Percentiles rank a stretch among this genome's conserved stretches.
Conservation (phyloP, 495 filamentous ascomycete genomes). For the Podospora conica region DNA sequence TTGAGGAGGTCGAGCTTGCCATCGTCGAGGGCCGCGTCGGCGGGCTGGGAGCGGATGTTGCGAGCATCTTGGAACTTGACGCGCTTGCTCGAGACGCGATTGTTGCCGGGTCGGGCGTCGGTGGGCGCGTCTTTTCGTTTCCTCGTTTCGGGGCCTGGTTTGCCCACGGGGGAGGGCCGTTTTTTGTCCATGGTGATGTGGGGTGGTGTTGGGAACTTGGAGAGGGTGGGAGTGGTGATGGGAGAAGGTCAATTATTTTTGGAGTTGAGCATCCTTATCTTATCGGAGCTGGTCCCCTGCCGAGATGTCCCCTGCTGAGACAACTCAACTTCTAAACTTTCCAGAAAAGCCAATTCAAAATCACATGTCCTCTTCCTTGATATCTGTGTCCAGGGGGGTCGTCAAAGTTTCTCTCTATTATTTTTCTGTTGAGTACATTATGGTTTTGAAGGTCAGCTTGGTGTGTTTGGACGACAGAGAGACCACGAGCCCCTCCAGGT, state of each 20-base stretch:
- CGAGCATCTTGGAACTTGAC: constrained; percentile 63
- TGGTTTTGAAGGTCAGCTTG: neutral
- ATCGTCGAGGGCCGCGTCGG: constrained; percentile 64
- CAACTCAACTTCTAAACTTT: neutral
- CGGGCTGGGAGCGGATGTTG: constrained; percentile 63
- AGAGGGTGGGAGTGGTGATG: neutral
- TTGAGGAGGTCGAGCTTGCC: constrained; percentile 73
- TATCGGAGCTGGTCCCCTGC: constrained; percentile 15
- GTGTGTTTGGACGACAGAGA: neutral
- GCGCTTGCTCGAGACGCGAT: constrained; percentile 36
- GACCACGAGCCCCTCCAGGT: neutral
- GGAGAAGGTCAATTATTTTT: constrained; percentile 12
- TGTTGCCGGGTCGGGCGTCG: constrained; percentile 3
- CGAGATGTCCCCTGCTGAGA: neutral
- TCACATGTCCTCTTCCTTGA: too few species aligned
- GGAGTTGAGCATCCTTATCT: constrained; percentile 21
- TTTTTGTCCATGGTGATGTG: constrained; percentile 10
- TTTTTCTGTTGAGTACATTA: neutral
- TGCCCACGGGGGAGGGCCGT: neutral
- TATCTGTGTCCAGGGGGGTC: too few species aligned
- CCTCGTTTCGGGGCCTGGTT: neutral
- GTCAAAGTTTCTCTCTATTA: neutral
- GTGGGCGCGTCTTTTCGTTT: constrained; percentile 17
- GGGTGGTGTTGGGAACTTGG: neutral
- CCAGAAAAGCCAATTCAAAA: neutral